Evolutionary conservation across 805 yeast species (phyloP), one percentile per base, ranked within the genome.

Genomic region (Starmerella roubikii): DNA sequence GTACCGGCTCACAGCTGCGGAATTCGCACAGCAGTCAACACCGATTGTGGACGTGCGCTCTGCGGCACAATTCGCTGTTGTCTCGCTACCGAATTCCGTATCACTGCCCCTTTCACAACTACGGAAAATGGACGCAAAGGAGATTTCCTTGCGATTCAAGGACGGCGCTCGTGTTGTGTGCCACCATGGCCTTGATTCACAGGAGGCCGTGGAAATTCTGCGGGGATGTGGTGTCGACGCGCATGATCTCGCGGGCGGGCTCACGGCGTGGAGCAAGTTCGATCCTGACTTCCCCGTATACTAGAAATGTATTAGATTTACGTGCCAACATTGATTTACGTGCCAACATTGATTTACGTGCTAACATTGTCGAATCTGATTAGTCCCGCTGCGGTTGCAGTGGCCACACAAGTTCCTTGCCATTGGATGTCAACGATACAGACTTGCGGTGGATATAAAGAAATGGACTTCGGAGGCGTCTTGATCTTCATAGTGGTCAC

Each of bases 141-240:
- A 43, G 13, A 20, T 38, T 4, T 28, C 61, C 1, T 30, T 39
- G 2, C 30, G 32, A 4, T 16, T 48, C 15, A 45, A 48, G 4
- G 53, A 56, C 25, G 61, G 60, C 3, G 55, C 80, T 0, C 69
- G 66, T 39, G 79, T 84, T 0, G 64, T 88, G 16, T 91, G 98
- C 58, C 67, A 96, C 24, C 76, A 67, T 53, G 98, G 98, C 9
- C 85, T 83, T 56, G 97, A 91, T 55, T 86, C 97, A 0, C 85
- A 81, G 51, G 57, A 74, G 15, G 93, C 94, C 0, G 76, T 80
- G 1, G 58, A 66, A 40, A 59, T 65, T 32, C 57, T 86, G 33
- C 63, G 68, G 35, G 64, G 66, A 1, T 62, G 70, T 32, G 72
- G 73, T 0, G 58, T 72, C 15, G 57, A 69, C 16, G 82, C 73